Evolutionary conservation across 345 rosid species (phyloP), one percentile per base, ranked within the genome.

Genomic region (Aquilaria sinensis): DNA sequence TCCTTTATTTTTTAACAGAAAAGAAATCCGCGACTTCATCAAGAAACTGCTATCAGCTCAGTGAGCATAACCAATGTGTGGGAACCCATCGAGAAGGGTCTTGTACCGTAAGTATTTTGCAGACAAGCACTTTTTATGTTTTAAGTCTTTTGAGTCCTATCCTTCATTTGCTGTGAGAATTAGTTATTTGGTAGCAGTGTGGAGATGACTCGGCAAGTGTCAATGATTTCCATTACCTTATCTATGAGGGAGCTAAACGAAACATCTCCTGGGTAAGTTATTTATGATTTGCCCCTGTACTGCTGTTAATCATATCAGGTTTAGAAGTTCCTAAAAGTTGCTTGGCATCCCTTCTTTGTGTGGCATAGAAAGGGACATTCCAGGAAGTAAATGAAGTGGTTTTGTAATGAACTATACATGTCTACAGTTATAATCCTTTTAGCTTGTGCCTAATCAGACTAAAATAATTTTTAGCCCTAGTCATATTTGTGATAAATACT

Each of bases 81-180:
- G 79, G 79, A 75, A 62, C 79, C 75, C 15, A 67, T 75, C 50
- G 79, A 75, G 65, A 75, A 75, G 70, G 79, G 79, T 50, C 79
- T 75, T 45, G 58, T 64, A 55, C 79, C 73, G 75, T 75, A 54
- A 16, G 16, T 12, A 37, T 11, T 12, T 37, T 37, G 1, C 43
- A 37, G 43, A 5, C 0, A 31, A 13, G 4, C 45, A 1, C 31
- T 12, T 43, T 43, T 56, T 32, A 31, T 56, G 59, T 32, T 56
- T 31, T 32, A 13, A 31, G 9, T 32, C 13, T 2, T 32, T 31
- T 31, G 3, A 16, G 23, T 33, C 3, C 4, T 43, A 4, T 31
- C 15, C 4, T 30, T 32, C 43, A 32, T 3, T 12, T 56, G 11
- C 59, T 33, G 11, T 56, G 12, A 9, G 12, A 12, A 9, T 30